phyloP scores from a whole-genome alignment of 495 filamentous ascomycete species.

The Talaromyces stipitatus region DNA sequence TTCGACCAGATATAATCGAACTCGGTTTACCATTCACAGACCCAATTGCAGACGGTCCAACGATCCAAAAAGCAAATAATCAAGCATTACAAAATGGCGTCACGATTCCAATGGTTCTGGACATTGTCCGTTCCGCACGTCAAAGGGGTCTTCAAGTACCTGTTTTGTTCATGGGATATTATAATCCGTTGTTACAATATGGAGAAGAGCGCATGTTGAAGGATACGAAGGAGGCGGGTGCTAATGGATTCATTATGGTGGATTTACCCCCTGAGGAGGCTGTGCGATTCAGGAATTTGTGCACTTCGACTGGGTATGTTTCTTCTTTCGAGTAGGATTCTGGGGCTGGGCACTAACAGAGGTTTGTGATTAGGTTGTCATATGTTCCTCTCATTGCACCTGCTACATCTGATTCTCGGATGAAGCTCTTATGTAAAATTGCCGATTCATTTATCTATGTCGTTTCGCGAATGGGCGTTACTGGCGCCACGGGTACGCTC shows the following conservation, averaged over 20 bases:
- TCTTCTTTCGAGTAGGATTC: not conserved
- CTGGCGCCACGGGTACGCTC: constrained; percentile 77
- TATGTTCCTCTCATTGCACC: constrained; percentile 95
- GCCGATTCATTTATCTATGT: constrained; percentile 99
- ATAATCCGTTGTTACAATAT: constrained; percentile 88
- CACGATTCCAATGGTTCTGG: constrained; percentile 65
- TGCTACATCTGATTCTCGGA: constrained; percentile 81
- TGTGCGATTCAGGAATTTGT: constrained; percentile 79
- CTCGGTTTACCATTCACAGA: constrained; percentile 90
- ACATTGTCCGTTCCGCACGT: constrained; percentile 73
- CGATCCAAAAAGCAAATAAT: constrained; percentile 87
- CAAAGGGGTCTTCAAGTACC: constrained; percentile 68
- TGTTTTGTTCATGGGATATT: constrained; percentile 96
- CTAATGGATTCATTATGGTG: constrained; percentile 97
- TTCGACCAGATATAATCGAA: constrained; percentile 36
- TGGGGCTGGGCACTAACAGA: too few relatives aligned
- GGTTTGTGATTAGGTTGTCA: too few relatives aligned
- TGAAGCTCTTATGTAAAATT: constrained; percentile 93
- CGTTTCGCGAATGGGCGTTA: constrained; percentile 95
- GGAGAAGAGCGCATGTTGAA: constrained; percentile 82
- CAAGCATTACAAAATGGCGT: constrained; percentile 85
- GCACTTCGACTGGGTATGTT: constrained; percentile 63
- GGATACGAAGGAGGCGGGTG: constrained; percentile 78
- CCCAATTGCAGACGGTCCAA: constrained; percentile 91
- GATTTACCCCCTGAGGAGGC: constrained; percentile 97